Percentiles rank a stretch among this genome's conserved stretches.
Conservation (phyloP, 2,329 filamentous ascomycete species). For the Erysiphe neolycopersici region DNA sequence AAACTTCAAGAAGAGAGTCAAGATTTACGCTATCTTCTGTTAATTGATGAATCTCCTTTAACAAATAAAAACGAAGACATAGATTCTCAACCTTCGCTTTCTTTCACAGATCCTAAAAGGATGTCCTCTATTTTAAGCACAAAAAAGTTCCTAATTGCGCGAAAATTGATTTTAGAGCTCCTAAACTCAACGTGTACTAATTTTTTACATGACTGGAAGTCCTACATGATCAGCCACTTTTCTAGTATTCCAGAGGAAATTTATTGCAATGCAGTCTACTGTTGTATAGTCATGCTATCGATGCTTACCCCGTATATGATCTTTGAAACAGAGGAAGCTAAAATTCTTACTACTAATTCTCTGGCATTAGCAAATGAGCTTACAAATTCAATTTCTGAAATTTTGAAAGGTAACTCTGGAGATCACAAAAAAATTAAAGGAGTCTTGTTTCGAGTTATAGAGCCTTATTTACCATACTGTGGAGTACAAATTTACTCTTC, state of each 20-base stretch:
- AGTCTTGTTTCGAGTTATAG: constrained; percentile 8
- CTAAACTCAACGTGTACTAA: constrained; percentile 9
- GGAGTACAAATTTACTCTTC: constrained; percentile 3
- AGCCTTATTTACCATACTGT: constrained; percentile 10
- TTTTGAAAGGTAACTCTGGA: constrained; percentile 3
- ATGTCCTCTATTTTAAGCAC: constrained; percentile 6
- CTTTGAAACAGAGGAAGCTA: constrained; percentile 3
- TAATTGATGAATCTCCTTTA: constrained; percentile 16
- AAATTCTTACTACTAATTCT: constrained; percentile 4
- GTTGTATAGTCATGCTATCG: constrained; percentile 9
- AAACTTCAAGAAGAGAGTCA: constrained; percentile 14
- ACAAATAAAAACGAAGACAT: not conserved
- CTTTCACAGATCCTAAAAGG: constrained; percentile 1
- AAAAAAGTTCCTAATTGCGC: constrained; percentile 8
- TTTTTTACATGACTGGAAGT: constrained; percentile 9
- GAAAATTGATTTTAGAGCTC: constrained; percentile 12
- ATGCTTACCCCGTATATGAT: constrained; percentile 8
- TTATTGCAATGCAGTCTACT: constrained; percentile 9
- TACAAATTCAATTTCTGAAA: constrained; percentile 5
- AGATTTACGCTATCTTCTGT: constrained; percentile 27
- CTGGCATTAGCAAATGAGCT: constrained; percentile 5
- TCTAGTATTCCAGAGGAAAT: constrained; percentile 9
- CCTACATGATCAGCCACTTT: constrained; percentile 5
- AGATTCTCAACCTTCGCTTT: constrained; percentile 7
- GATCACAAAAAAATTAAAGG: constrained; percentile 5